Percentiles rank a stretch among this genome's conserved stretches.
These are phyloP conservation scores for Yarrowia keelungensis DNA, from an alignment of 805 yeast species.

Conservation along the genomic window DNA sequence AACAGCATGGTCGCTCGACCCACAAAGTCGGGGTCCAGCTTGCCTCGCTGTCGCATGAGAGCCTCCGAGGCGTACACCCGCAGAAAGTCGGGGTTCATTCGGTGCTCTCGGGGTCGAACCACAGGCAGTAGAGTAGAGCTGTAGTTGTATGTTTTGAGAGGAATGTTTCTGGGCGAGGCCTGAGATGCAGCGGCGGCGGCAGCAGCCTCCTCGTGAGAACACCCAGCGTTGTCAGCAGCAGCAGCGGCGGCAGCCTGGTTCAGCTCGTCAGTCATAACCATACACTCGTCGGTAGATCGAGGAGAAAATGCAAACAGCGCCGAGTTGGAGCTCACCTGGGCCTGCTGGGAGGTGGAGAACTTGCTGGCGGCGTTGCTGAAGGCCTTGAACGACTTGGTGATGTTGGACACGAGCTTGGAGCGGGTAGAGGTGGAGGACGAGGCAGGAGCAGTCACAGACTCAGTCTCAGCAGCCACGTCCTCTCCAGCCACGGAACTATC, in stretches of 20 bases:
- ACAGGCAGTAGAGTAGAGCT: slow-evolving; percentile 47
- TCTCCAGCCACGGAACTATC: not conserved
- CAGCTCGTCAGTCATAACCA: slow-evolving; percentile 34
- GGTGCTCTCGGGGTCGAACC: slow-evolving; percentile 48
- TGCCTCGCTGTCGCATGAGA: slow-evolving; percentile 49
- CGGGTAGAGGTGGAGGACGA: slow-evolving; percentile 19
- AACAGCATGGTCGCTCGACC: slow-evolving; percentile 49
- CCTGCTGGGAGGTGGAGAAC: slow-evolving; percentile 44
- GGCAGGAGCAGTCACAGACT: not conserved
- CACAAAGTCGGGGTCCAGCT: slow-evolving; percentile 47
- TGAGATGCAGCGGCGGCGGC: not conserved
- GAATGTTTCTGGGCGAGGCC: slow-evolving; percentile 35
- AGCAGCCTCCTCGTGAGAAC: slow-evolving; percentile 17
- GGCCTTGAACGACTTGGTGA: slow-evolving; percentile 44
- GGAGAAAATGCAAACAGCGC: slow-evolving; percentile 44
- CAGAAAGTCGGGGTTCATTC: slow-evolving; percentile 50
- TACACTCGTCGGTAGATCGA: slow-evolving; percentile 44
- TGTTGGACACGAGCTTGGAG: slow-evolving; percentile 44
- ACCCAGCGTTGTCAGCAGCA: slow-evolving; percentile 20
- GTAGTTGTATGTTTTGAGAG: slow-evolving; percentile 48
- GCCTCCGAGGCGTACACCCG: slow-evolving; percentile 50
- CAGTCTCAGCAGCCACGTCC: not conserved
- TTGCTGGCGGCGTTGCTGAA: slow-evolving; percentile 43
- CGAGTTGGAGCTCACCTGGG: slow-evolving; percentile 40
- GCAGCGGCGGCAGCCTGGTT: slow-evolving; percentile 16